Percentiles rank a stretch among this genome's conserved stretches.
phyloP scores from a whole-genome alignment of 371 early-diverging fungal genomes.

The Chytridium lagenaria region DNA sequence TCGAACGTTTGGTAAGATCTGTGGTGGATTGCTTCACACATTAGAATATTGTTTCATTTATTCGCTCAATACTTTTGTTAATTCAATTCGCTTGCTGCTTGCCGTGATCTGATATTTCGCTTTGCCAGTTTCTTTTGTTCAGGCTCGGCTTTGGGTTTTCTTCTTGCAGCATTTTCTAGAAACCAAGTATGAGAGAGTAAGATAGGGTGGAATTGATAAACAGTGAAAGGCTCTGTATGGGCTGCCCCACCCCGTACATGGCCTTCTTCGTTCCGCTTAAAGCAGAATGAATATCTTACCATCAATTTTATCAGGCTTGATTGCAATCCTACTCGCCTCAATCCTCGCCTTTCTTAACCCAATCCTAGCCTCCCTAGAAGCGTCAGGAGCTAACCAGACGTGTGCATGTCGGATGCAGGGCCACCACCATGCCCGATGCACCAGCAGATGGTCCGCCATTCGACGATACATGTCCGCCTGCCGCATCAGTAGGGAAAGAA shows the following conservation, averaged over 20 bases:
- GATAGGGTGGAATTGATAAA: too few relatives aligned
- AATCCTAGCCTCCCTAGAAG: constrained; percentile 52
- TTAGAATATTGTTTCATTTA: neutral
- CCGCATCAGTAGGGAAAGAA: too few relatives aligned
- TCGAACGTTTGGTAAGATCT: constrained; percentile 54
- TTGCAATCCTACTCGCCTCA: constrained; percentile 47
- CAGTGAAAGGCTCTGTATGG: too few relatives aligned
- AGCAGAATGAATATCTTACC: too few relatives aligned
- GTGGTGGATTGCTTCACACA: constrained; percentile 40
- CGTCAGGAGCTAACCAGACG: constrained; percentile 19
- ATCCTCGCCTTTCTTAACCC: constrained; percentile 46
- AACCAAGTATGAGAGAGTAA: neutral
- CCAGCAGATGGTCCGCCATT: too few relatives aligned
- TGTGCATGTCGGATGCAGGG: neutral
- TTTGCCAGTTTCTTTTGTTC: constrained; percentile 52
- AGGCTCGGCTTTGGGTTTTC: constrained; percentile 47
- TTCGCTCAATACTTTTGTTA: constrained; percentile 53
- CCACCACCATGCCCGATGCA: too few relatives aligned
- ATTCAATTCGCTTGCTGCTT: constrained; percentile 46
- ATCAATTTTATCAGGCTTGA: constrained; percentile 47
- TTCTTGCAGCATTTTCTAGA: constrained; percentile 34
- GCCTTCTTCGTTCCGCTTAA: neutral
- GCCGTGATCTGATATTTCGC: constrained; percentile 46
- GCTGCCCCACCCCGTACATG: neutral
- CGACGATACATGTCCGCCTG: too few relatives aligned